phyloP scores from a whole-genome alignment of 306 rosid species.

The Mimosa pudica region DNA sequence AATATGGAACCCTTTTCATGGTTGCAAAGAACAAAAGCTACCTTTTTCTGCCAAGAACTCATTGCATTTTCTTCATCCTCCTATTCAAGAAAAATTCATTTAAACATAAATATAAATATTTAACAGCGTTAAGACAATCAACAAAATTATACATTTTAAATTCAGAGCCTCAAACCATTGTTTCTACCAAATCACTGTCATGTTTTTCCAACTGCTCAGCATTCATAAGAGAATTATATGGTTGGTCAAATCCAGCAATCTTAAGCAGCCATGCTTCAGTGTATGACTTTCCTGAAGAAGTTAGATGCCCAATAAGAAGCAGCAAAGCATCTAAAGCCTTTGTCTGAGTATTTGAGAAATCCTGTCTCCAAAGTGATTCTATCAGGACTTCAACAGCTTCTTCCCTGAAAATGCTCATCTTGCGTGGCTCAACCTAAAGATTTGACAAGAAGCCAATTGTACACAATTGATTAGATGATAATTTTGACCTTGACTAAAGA shows the following conservation, averaged over 20 bases:
- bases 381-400: conserved; percentile 79
- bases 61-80: conserved; percentile 80
- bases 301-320: conserved; percentile 71
- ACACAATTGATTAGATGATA: conserved; percentile 6
- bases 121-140: conserved; percentile 31
- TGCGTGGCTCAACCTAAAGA: conserved; percentile 79
- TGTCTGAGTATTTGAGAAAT: conserved; percentile 64
- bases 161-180: conserved; percentile 54
- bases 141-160: conserved; percentile 20
- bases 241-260: conserved; percentile 85
- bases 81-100: conserved; percentile 40
- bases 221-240: conserved; percentile 71
- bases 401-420: conserved; percentile 96
- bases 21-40: conserved; percentile 79
- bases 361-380: conserved; percentile 75
- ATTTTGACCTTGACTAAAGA: neutral
- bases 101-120: conserved; percentile 22
- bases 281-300: conserved; percentile 70
- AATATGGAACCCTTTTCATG: conserved; percentile 88
- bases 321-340: conserved; percentile 70
- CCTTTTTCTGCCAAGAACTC: conserved; percentile 74
- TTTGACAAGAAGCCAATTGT: conserved; percentile 25
- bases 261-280: conserved; percentile 84
- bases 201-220: conserved; percentile 52
- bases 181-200: conserved; percentile 56